Evolutionary conservation across 1,284 basidiomycete species (phyloP).

Genomic region (Leccinum subrobustum): DNA sequence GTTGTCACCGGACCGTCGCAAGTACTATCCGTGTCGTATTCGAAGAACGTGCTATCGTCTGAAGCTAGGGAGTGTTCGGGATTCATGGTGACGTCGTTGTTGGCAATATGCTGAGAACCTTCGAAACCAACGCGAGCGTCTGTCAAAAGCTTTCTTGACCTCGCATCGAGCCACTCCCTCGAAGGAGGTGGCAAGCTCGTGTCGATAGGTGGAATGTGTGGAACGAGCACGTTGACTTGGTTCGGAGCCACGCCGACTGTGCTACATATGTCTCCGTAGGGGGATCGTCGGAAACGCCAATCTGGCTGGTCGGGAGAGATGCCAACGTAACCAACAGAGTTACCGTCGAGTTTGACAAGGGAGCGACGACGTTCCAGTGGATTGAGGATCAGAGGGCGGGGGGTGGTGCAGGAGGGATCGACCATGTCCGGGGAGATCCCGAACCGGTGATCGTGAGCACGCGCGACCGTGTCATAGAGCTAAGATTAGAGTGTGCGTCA

Average conservation of each 20-base stretch:
- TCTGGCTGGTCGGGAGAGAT: conserved; percentile 21
- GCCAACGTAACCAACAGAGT: conserved; percentile 27
- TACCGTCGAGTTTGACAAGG: neutral
- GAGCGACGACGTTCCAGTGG: too few relatives aligned
- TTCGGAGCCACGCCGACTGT: conserved; percentile 22
- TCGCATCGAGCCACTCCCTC: conserved; percentile 21
- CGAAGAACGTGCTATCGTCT: conserved; percentile 10
- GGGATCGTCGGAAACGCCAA: conserved; percentile 27
- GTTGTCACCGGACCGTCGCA: conserved; percentile 3
- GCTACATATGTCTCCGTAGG: conserved; percentile 28
- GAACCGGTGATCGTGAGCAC: too few relatives aligned
- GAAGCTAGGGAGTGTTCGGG: neutral
- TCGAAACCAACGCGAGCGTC: conserved; percentile 17
- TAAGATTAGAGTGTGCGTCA: too few relatives aligned
- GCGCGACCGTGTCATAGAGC: too few relatives aligned
- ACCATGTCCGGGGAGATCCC: too few relatives aligned
- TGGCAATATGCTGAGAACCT: neutral
- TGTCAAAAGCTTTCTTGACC: conserved; percentile 18
- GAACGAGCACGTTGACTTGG: conserved; percentile 28
- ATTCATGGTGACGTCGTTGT: neutral
- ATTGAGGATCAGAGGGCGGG: too few relatives aligned
- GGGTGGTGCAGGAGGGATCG: too few relatives aligned
- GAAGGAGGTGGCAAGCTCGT: conserved; percentile 18
- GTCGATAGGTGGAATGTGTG: conserved; percentile 26
- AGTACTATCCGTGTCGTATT: conserved; percentile 22